Base-by-base conservation (phyloP, 306 rosid species). In the Pyrus communis region DNA sequence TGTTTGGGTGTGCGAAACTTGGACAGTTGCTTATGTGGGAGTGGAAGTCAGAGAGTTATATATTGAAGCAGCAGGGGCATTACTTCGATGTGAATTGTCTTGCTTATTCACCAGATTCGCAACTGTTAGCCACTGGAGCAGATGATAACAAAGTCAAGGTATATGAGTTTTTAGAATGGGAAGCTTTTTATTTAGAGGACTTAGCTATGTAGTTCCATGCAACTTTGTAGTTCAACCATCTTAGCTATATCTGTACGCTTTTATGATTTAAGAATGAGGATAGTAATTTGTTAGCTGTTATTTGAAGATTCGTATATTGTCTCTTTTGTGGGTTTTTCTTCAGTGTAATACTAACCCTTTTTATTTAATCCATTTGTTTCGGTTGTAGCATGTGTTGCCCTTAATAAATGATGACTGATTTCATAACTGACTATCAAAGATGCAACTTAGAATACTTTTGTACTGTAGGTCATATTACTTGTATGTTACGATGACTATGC, bases 31-130 rank as follows among this genome's bases (percentile, higher is more conserved):
- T 95, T 21, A 97, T 95, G 81, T 95, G 99, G 97, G 97, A 92
- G 76, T 95, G 99, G 99, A 80, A 95, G 71, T 92, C 97, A 0
- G 96, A 90, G n/a, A n/a, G n/a, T n/a, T n/a, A n/a, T n/a, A n/a
- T n/a, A n/a, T n/a, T n/a, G n/a, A n/a, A n/a, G n/a, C 99, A 95
- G 84, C 99, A 92, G 84, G 99, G 99, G n/a, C 99, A 95, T 79
- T 95, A 86, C 77, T 95, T 92, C 78, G 98, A 94, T 83, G 97
- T 92, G 17, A 94, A 94, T 73, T 87, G 92, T 60, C 78, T 94
- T 31, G 95, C 98, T 0, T 94, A 94, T 82, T 91, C 98, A 0
- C 87, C 85, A 3, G 98, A 94, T 76, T 84, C 98, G 1, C 98
- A 90, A 80, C 88, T 90, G 1, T 85, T 95, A 78, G 97, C 99